Evolutionary conservation across 2,329 filamentous ascomycete genomes (phyloP), one percentile per base, ranked within the genome.

Genomic region (Aspergillus luchuensis): DNA sequence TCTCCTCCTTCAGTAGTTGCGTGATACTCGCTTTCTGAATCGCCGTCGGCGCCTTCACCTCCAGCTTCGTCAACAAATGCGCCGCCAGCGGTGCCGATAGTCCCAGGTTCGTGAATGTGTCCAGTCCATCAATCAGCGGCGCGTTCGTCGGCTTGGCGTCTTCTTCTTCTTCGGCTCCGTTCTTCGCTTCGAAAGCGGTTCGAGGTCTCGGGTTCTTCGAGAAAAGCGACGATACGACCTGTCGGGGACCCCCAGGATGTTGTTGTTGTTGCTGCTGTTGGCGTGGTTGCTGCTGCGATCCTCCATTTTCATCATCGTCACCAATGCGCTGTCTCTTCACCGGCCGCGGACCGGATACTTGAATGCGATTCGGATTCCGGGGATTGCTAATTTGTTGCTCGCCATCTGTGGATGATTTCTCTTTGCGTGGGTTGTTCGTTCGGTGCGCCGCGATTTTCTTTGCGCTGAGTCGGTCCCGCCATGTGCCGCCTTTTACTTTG

Each of bases 1-100:
- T 88, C 68, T 96, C 90, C 56, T 90, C 89, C 45, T 88, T 88
- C 48, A 96, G 78, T 63, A 99, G 79, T 68, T 95, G 89, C 45
- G 90, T 84, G 41, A 99, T 89, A 0, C 94, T 90, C 63, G 91
- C 91, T 69, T 93, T 93, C 78, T 99, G 95, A 72, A 99, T 97
- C 0, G 91, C 92, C 0, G 95, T 99, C 5, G 95, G 95, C 0
- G 91, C 90, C 73, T 93, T 95, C 74, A 99, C 85, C 59, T 89
- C 85, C 76, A 99, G 87, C 78, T 97, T 98, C 48, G 87, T 87
- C 5, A 91, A 84, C 25, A 99, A 81, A 76, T 97, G 93, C 55
- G 89, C 85, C 10, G 95, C 92, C 23, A 99, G 81, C 8, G 87
- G 86, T 2, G 89, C 84, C 4, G 92, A 95, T 60, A 99, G 81